Percentiles rank a stretch among this genome's conserved stretches.
Evolutionary conservation across 768 basidiomycete species (phyloP).

Genomic region (Trametes sanguinea): DNA sequence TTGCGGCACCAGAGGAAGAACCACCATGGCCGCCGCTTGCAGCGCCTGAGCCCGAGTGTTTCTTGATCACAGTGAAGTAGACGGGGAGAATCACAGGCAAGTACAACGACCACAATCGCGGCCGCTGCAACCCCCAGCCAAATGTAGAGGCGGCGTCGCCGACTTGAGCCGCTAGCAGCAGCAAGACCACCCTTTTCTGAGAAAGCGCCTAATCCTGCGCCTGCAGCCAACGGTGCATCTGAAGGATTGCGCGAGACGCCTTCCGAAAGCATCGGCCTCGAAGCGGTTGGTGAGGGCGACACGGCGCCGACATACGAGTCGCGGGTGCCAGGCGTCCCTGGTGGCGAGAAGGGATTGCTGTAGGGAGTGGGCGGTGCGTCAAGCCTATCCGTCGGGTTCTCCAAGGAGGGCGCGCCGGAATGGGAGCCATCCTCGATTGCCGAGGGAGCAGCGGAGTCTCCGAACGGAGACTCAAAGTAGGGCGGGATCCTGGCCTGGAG

Average conservation of each 20-base stretch:
- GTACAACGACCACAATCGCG: slow-evolving; percentile 29
- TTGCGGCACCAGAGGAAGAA: neutral
- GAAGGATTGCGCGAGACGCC: slow-evolving; percentile 8
- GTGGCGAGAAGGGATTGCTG: slow-evolving; percentile 20
- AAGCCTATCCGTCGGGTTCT: neutral
- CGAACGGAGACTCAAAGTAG: slow-evolving; percentile 10
- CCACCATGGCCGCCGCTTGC: neutral
- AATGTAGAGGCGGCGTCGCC: slow-evolving; percentile 15
- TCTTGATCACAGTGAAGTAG: slow-evolving; percentile 27
- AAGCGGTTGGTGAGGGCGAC: slow-evolving; percentile 17
- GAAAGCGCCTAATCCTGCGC: neutral
- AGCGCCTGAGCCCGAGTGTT: slow-evolving; percentile 6
- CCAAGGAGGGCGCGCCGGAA: neutral
- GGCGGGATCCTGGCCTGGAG: slow-evolving; percentile 5
- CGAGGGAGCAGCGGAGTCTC: neutral
- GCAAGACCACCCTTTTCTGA: slow-evolving; percentile 4
- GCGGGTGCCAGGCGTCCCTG: slow-evolving; percentile 19
- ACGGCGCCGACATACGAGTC: slow-evolving; percentile 21
- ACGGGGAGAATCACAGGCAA: slow-evolving; percentile 33
- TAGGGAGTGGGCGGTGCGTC: slow-evolving; percentile 6
- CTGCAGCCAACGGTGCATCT: slow-evolving; percentile 7
- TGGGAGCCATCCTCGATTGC: neutral
- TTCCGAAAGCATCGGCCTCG: slow-evolving; percentile 20
- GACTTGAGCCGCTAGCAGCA: neutral
- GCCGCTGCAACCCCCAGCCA: slow-evolving; percentile 11